These are phyloP conservation scores for Axilococcus clingmanii DNA, from an alignment of 139 green algal genomes.

Conservation along the genomic window DNA sequence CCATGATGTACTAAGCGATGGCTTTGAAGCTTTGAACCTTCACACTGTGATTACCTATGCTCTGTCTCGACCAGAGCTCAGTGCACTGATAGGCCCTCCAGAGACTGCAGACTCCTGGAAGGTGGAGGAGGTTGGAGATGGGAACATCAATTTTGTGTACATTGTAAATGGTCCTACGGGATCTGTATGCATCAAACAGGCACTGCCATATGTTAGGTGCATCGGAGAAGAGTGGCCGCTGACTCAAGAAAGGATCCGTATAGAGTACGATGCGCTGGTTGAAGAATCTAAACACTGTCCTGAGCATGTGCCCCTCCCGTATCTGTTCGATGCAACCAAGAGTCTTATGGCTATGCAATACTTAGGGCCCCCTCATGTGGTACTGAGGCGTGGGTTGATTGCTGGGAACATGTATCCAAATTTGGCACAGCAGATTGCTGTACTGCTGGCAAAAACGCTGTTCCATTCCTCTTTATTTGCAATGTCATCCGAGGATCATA, in stretches of 20 bases:
- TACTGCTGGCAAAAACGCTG: conserved; percentile 71
- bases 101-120: conserved; percentile 14
- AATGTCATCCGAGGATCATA: conserved; percentile 40
- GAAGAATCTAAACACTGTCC: conserved; percentile 51
- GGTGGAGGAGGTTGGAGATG: conserved; percentile 83
- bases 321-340: conserved; percentile 43
- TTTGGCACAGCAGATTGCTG: conserved; percentile 58
- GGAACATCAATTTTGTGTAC: conserved; percentile 99
- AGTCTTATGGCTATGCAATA: conserved; percentile 74
- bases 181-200: conserved; percentile 78
- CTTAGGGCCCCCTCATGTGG: conserved; percentile 71
- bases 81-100: conserved; percentile 33
- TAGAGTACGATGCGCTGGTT: conserved; percentile 59
- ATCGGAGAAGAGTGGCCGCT: conserved; percentile 88
- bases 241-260: conserved; percentile 61
- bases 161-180: conserved; percentile 73
- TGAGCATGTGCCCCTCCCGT: conserved; percentile 67
- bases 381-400: conserved; percentile 68
- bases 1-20: too few relatives aligned
- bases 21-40: conserved; percentile 36
- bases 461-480: conserved; percentile 79
- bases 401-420: conserved; percentile 55
- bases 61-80: conserved; percentile 29
- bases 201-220: conserved; percentile 82
- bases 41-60: conserved; percentile 52